These are phyloP conservation scores for Crithidia brevicula DNA, from an alignment of 208 protist genomes.

Conservation along the genomic window DNA sequence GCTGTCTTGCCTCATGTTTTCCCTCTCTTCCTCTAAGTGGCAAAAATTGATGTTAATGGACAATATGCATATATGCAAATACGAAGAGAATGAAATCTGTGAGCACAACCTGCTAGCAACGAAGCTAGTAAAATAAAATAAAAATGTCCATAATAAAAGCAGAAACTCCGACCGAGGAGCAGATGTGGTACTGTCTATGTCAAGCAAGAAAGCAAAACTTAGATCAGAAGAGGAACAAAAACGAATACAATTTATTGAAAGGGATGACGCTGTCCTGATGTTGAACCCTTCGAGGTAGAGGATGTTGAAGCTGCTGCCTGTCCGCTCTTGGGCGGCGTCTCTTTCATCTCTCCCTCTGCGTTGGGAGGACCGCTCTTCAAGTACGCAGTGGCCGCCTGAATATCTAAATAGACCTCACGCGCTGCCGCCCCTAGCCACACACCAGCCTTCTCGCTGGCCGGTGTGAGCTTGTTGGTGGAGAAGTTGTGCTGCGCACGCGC, in stretches of 20 bases:
- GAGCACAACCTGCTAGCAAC: background rate
- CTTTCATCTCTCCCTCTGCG: background rate
- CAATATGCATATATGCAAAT: background rate
- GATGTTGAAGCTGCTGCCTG: background rate
- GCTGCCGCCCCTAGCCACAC: conserved; percentile 61
- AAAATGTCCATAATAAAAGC: background rate
- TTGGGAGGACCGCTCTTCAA: background rate
- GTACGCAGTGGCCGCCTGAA: conserved; percentile 24
- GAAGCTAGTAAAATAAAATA: no score
- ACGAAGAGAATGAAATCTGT: background rate
- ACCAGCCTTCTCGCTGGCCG: conserved; percentile 40
- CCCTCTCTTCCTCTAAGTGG: no score
- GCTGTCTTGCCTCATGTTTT: no score
- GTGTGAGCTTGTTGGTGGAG: background rate
- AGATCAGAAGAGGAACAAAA: background rate
- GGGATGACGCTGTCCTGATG: background rate
- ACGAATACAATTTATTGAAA: background rate
- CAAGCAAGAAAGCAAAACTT: background rate
- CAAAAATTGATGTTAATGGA: no score
- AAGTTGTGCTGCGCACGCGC: conserved; percentile 44
- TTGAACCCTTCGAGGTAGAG: background rate
- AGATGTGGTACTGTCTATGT: background rate
- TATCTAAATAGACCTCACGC: conserved; percentile 58
- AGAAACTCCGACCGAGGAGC: background rate
- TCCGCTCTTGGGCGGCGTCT: background rate